phyloP scores from a whole-genome alignment of 2,329 filamentous ascomycete species.

The Fusarium pilosicola region DNA sequence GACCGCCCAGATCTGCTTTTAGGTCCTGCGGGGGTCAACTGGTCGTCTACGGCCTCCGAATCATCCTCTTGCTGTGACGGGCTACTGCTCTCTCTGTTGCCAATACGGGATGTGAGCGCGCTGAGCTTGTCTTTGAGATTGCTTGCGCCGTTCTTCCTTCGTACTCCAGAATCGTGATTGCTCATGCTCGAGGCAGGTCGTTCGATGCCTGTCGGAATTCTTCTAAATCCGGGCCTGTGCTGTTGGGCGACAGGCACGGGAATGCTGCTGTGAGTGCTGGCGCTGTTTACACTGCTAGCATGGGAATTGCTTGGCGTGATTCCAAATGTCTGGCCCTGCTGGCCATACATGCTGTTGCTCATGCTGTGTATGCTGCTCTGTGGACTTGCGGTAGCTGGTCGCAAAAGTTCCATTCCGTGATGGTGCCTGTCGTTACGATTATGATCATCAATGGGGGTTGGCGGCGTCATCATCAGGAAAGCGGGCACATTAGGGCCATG shows the following conservation, averaged over 20 bases:
- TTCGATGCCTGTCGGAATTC: slow-evolving; percentile 37
- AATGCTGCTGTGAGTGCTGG: slow-evolving; percentile 32
- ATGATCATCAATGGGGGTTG: slow-evolving; percentile 52
- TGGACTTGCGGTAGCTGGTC: slow-evolving; percentile 49
- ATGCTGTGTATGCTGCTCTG: slow-evolving; percentile 36
- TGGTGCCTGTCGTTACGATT: slow-evolving; percentile 32
- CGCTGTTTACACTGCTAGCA: slow-evolving; percentile 17
- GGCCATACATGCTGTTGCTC: slow-evolving; percentile 33
- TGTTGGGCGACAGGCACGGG: slow-evolving; percentile 22
- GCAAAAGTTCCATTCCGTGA: slow-evolving; percentile 46
- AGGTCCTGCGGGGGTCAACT: slow-evolving; percentile 14
- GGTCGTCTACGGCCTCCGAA: slow-evolving; percentile 36
- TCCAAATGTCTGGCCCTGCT: slow-evolving; percentile 8
- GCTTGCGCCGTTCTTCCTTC: slow-evolving; percentile 44
- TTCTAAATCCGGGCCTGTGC: slow-evolving; percentile 37
- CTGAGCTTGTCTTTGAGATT: slow-evolving; percentile 51
- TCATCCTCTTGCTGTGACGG: slow-evolving; percentile 37
- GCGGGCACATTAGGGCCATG: slow-evolving; percentile 48
- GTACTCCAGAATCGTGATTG: slow-evolving; percentile 39
- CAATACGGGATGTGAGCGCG: slow-evolving; percentile 47
- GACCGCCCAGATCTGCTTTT: slow-evolving; percentile 32
- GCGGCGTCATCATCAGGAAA: slow-evolving; percentile 60
- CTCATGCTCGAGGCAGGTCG: slow-evolving; percentile 50
- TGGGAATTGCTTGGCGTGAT: slow-evolving; percentile 25
- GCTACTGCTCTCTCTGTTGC: slow-evolving; percentile 35